Base-by-base conservation (phyloP, 768 basidiomycete genomes). In the Lactifluus echinatus region DNA sequence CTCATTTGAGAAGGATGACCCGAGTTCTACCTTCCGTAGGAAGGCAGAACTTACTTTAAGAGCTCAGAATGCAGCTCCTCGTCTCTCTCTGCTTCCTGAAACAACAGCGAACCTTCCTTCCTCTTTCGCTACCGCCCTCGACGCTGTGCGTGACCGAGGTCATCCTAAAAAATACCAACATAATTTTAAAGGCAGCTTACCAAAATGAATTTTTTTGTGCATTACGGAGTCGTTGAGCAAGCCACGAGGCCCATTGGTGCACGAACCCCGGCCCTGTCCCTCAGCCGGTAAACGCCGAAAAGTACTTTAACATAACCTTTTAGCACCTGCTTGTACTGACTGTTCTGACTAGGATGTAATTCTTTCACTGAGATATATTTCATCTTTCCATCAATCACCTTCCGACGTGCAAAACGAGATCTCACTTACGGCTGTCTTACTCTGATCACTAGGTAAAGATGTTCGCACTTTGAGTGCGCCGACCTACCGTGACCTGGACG, bases 141-240 rank as follows among this genome's bases (percentile, higher is more conserved):
- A 60, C 31, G 39, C 54, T 19, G 54, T 47, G 8, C 37, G 48
- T 34, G 31, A n/a, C 34, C 34, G 14, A 8, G 4, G 29, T 33
- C 2, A 33, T 21, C 19, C 2, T 23, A 14, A 8, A 21, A 29
- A 24, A 33, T n/a, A 4, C 14, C 52, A 23, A 52, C 23, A 0
- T n/a, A 0, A 11, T 37, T n/a, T 0, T 59, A 83, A 80, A 71
- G 82, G 15, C 75, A 74, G 56, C 72, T 83, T 4, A 75, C 81
- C 0, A 72, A 82, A 62, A 77, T 81, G 1, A 62, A 77, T 81
- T 1, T 83, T 83, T 73, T 66, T 83, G 19, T 76, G 76, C 29
- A 75, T 83, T 55, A 80, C 81, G 1, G 78, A 81, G 53, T 81
- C 82, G 1, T 64, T 83, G 67, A 72, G 73, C 60, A 83, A 79